phyloP scores from a whole-genome alignment of 345 rosid species.

The Microcos paniculata region DNA sequence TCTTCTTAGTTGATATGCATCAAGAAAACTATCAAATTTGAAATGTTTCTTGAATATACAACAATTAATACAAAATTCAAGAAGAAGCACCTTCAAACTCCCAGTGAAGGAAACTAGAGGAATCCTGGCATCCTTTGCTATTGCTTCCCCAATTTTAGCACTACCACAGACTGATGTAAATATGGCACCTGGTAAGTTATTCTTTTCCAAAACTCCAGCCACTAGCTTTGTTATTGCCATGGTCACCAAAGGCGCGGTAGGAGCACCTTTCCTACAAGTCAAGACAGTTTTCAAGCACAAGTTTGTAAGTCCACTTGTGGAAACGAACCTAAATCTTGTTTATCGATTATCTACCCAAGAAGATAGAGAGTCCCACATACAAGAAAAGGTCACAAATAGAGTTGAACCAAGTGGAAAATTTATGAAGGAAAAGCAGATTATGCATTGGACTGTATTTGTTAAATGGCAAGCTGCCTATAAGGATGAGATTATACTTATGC shows the following conservation, averaged over 20 bases:
- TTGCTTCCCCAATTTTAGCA: conserved; percentile 89
- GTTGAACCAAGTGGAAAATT: background rate
- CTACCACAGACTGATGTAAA: conserved; percentile 95
- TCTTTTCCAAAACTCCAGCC: conserved; percentile 81
- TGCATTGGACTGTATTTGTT: background rate
- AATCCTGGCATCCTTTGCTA: conserved; percentile 77
- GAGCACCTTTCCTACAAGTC: conserved; percentile 90
- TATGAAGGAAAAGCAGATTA: background rate
- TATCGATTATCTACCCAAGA: background rate
- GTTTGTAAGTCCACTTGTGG: background rate
- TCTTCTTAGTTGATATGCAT: no score
- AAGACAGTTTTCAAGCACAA: conserved; percentile 7
- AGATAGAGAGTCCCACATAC: no score
- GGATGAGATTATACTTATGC: background rate
- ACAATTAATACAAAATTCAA: background rate
- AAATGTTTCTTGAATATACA: no score
- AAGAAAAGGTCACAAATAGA: no score
- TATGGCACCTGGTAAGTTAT: conserved; percentile 86
- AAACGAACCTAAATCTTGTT: background rate
- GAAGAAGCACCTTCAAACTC: conserved; percentile 78
- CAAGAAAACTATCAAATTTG: no score
- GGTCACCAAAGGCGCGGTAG: conserved; percentile 89
- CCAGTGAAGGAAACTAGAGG: conserved; percentile 93
- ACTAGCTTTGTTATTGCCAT: conserved; percentile 87
- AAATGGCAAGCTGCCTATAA: background rate